A percentile compares a stretch with the other conserved stretches of the same genome.
phyloP scores from a whole-genome alignment of 2,329 filamentous ascomycete species.

The Ustulina deusta region DNA sequence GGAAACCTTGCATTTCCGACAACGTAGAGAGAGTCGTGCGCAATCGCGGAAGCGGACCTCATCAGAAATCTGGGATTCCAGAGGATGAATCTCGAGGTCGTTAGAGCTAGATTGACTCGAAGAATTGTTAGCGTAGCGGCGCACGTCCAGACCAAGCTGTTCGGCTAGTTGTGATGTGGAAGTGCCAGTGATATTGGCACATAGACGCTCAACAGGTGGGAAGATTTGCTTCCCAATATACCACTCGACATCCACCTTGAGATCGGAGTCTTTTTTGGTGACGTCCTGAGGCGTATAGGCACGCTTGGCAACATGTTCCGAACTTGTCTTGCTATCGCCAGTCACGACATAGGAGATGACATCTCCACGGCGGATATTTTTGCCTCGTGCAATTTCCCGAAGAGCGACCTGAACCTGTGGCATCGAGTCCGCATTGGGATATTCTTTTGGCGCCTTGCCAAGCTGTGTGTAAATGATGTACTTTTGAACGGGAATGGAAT shows the following conservation, averaged over 20 bases:
- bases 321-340: conserved; percentile 70
- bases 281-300: conserved; percentile 90
- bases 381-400: conserved; percentile 86
- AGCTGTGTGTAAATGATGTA: conserved; percentile 99
- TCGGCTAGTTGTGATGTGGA: conserved; percentile 91
- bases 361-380: conserved; percentile 89
- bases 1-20: conserved; percentile 79
- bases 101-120: conserved; percentile 58
- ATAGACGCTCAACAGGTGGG: conserved; percentile 96
- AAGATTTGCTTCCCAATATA: conserved; percentile 99
- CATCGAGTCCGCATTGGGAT: conserved; percentile 95
- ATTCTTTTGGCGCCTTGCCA: conserved; percentile 91
- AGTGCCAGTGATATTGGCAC: conserved; percentile 93
- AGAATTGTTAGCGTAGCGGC: conserved; percentile 80
- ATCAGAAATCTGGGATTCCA: conserved; percentile 95
- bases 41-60: conserved; percentile 88
- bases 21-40: conserved; percentile 79
- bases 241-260: conserved; percentile 94
- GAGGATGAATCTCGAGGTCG: conserved; percentile 83
- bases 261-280: conserved; percentile 77
- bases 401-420: conserved; percentile 96
- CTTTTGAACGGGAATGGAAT: conserved; percentile 79
- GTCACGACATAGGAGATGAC: conserved; percentile 98
- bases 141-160: conserved; percentile 90
- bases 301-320: conserved; percentile 83